Evolutionary conservation across 257 asterid species (phyloP), one percentile per base, ranked within the genome.

Genomic region (Sherardia arvensis): DNA sequence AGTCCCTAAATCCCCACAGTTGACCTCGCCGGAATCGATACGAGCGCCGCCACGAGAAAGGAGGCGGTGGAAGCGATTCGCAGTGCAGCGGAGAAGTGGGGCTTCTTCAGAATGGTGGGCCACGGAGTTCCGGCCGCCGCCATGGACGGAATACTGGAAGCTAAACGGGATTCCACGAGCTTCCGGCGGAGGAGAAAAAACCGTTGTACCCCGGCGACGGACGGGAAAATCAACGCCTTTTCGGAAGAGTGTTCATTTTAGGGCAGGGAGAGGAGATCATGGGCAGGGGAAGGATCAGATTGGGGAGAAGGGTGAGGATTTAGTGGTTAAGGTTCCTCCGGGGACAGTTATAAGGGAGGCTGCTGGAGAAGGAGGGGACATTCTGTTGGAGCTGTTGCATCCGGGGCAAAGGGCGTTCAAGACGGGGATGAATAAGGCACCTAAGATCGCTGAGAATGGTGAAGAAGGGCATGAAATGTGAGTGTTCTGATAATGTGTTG

Each of bases 401-500:
- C 86, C 91, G 0, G 99, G 97, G 55, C 90, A 92, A 76, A 77
- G 76, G 79, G 97, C 95, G 1, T 89, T 92, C 79, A 92, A 92
- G 70, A 53, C 95, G 0, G 97, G 97, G 5, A 71, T 36, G 57
- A 93, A 93, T 77, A 93, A 83, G 81, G 99, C 74, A 59, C 99
- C 99, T 30, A 87, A 75, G 86, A 87, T 93, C 57, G 99, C 97
- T 0, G 99, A 93, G 86, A 81, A 80, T 67, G 95, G 99, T 55
- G 99, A 90, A 78, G 92, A 85, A 79, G 97, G 99, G 67, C 77
- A 63, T 34, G 97, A 90, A 76, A 75, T 93, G 99, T 93, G 62
- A 74, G 99, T 75, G 36, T 53, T 3, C 53, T 22, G 36, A 47
- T 66, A 66, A 10, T 69, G 64, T 15, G 12, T 68, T 62, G 32